Conservation (phyloP, 2,329 filamentous ascomycete genomes). For the Cladosporium austrohemisphaericum region DNA sequence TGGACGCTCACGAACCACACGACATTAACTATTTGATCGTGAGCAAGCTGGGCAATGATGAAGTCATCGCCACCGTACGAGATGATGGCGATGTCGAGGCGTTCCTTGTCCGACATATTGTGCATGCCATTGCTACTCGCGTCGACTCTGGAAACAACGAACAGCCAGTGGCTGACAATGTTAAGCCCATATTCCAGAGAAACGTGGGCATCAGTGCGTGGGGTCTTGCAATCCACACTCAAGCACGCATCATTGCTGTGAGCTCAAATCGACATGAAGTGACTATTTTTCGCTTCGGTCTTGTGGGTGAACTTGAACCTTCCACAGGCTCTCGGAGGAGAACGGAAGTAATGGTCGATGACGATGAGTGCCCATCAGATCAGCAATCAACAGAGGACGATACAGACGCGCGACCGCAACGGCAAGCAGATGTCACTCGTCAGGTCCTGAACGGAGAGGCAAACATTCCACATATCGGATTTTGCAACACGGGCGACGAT, state of each 20-base stretch:
- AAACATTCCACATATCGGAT: conserved; percentile 58
- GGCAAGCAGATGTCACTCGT: conserved; percentile 8
- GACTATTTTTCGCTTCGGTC: conserved; percentile 57
- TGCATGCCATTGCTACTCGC: conserved; percentile 32
- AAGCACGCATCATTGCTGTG: conserved; percentile 80
- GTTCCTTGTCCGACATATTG: conserved; percentile 36
- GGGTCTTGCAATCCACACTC: conserved; percentile 78
- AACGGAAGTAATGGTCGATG: background rate
- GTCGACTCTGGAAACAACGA: background rate
- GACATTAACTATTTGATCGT: conserved; percentile 44
- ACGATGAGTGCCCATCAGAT: background rate
- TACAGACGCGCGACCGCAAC: background rate
- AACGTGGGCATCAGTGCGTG: conserved; percentile 79
- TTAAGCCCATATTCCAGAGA: conserved; percentile 63
- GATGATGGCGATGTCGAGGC: conserved; percentile 55
- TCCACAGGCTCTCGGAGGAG: background rate
- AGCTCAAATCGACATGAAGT: conserved; percentile 68
- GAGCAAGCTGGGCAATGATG: conserved; percentile 43
- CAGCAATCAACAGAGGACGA: background rate
- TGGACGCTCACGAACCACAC: conserved; percentile 39
- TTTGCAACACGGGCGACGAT: conserved; percentile 57
- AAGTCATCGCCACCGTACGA: conserved; percentile 51
- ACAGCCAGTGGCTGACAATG: conserved; percentile 32
- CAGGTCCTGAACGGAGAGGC: conserved; percentile 17
- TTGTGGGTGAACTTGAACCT: conserved; percentile 36